These are phyloP conservation scores for Biscogniauxia marginata DNA, from an alignment of 2,329 filamentous ascomycete genomes.

Conservation along the genomic window DNA sequence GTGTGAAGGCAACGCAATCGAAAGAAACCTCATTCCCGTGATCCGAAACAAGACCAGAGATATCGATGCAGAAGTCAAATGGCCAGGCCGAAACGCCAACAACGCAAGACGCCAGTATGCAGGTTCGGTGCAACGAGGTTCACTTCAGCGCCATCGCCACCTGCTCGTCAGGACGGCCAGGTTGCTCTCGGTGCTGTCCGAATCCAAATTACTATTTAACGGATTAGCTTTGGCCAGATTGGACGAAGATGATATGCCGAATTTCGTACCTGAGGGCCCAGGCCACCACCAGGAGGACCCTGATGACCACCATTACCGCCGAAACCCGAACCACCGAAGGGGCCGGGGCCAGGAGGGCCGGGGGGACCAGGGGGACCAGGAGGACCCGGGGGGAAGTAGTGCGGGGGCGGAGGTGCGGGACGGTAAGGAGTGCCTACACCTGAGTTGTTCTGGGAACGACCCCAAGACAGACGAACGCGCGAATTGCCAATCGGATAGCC, in stretches of 20 bases:
- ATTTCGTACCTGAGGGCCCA: constrained; percentile 33
- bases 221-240: constrained; percentile 13
- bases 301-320: constrained; percentile 26
- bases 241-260: too few relatives aligned
- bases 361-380: constrained; percentile 25
- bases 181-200: not conserved
- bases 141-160: constrained; percentile 11
- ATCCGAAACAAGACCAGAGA: constrained; percentile 27
- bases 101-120: constrained; percentile 36
- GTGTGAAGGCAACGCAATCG: constrained; percentile 25
- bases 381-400: constrained; percentile 33
- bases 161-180: not conserved
- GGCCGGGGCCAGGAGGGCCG: constrained; percentile 29
- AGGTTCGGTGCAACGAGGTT: constrained; percentile 22
- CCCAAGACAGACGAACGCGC: constrained; percentile 95
- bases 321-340: constrained; percentile 27
- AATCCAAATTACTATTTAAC: constrained; percentile 10
- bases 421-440: constrained; percentile 96
- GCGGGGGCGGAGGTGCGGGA: constrained; percentile 65
- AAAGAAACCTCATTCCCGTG: constrained; percentile 18
- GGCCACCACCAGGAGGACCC: constrained; percentile 30
- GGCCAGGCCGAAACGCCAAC: constrained; percentile 33
- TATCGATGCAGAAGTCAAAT: constrained; percentile 28
- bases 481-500: constrained; percentile 99
- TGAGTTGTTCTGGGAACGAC: constrained; percentile 98